Evolutionary conservation across 345 rosid genomes (phyloP), one percentile per base, ranked within the genome.

Genomic region (Syzygium aromaticum): DNA sequence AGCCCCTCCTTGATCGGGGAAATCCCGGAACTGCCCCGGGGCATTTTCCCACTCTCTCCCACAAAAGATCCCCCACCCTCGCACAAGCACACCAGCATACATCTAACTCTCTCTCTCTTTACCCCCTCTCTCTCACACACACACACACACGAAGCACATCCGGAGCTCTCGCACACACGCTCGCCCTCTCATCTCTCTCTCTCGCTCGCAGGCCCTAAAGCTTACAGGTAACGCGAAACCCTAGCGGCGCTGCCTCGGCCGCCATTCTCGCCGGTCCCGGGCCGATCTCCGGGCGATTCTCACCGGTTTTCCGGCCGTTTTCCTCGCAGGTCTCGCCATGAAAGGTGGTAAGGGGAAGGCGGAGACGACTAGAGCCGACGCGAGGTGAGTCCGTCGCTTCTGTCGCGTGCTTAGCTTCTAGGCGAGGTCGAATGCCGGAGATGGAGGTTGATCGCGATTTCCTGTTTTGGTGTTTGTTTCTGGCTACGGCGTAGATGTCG

Each of bases 341-440:
- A 96, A 95, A 90, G 93, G 95, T 51, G 93, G 91, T 51, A 91
- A 89, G 91, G 89, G 94, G 8, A 92, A 93, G 91, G 87, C 92
- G 16, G 93, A 87, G 11, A 17, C 88, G 23, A 91, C 22, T 88
- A 85, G 84, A 28, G 86, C 90, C 46, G 96, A 92, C 64, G 85
- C 56, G 85, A 92, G 88, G 98, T 94, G 88, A 86, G 91, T 64
- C 46, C 52, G 38, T 87, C 51, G 23, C 40, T 59, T 85, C n/a
- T 25, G 19, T 21, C 22, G 82, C 2, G 80, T 73, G 5, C 33
- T 19, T 38, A 25, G 63, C 63, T 10, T 5, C 5, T 10, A 57
- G 63, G 11, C 13, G n/a, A 73, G 82, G 82, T 38, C 82, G 43
- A 38, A 38, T 43, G 82, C 25, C 49, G 23, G 82, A 38, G 82